Evolutionary conservation across 257 asterid genomes (phyloP).

Genomic region (Ajuga chamaepitys): DNA sequence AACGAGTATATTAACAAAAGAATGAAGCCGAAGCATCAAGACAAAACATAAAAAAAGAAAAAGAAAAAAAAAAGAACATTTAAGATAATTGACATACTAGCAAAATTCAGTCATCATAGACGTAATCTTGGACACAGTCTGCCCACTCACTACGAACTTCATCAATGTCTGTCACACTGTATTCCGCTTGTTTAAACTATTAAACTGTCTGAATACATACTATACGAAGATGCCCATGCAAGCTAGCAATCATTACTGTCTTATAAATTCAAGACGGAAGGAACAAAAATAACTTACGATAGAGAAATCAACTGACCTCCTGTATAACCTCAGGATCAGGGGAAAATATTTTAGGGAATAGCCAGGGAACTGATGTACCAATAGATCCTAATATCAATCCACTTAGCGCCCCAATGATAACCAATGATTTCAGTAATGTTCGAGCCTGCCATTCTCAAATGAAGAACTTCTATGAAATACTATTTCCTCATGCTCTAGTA

Average conservation of each 20-base stretch:
- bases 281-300: not conserved
- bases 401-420: constrained; percentile 62
- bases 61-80: no score
- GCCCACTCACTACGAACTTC: no score
- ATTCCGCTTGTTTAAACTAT: no score
- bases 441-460: constrained; percentile 58
- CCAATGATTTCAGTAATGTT: constrained; percentile 64
- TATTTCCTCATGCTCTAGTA: not conserved
- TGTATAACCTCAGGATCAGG: constrained; percentile 63
- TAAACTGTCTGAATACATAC: no score
- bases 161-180: no score
- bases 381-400: constrained; percentile 66
- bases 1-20: no score
- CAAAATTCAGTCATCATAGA: no score
- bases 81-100: no score
- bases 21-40: no score
- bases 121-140: no score
- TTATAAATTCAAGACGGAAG: not conserved
- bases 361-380: constrained; percentile 79
- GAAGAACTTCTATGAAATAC: not conserved
- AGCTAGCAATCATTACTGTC: not conserved
- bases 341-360: constrained; percentile 76
- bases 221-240: not conserved
- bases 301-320: constrained; percentile 50
- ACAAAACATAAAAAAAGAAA: no score